Evolutionary conservation across 306 rosid species (phyloP).

Genomic region (Inga laurina): DNA sequence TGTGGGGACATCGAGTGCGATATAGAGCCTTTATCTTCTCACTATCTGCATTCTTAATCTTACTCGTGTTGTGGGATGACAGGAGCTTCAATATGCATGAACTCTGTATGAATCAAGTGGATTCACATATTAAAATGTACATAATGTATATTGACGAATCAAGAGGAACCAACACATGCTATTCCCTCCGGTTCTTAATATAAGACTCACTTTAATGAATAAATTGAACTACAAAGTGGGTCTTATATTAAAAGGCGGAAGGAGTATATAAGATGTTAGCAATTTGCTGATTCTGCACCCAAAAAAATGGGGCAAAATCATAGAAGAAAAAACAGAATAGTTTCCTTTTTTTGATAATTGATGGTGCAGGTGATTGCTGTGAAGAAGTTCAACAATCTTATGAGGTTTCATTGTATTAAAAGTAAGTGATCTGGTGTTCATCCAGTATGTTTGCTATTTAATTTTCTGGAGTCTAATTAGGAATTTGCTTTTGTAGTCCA

Average conservation of each 20-base stretch:
- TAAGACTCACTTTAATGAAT: too few species aligned
- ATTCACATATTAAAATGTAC: constrained; percentile 24
- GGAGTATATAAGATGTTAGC: neutral
- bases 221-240: too few species aligned
- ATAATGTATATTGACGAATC: constrained; percentile 16
- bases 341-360: neutral
- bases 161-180: constrained; percentile 10
- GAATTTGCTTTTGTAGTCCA: neutral
- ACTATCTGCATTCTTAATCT: constrained; percentile 44
- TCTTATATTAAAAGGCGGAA: too few species aligned
- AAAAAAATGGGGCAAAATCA: neutral
- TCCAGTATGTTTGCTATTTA: neutral
- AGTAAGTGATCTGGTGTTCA: constrained; percentile 4
- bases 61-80: neutral
- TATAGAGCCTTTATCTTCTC: constrained; percentile 41
- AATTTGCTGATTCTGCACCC: constrained; percentile 15
- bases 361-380: constrained; percentile 4
- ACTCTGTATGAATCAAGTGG: constrained; percentile 5
- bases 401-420: neutral
- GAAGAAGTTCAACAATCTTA: neutral
- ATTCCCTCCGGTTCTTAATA: too few species aligned
- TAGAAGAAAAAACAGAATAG: neutral
- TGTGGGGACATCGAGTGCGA: constrained; percentile 65
- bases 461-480: neutral
- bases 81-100: constrained; percentile 4